phyloP scores from a whole-genome alignment of 352 stramenopile species.

The Phytopythium montanum region DNA sequence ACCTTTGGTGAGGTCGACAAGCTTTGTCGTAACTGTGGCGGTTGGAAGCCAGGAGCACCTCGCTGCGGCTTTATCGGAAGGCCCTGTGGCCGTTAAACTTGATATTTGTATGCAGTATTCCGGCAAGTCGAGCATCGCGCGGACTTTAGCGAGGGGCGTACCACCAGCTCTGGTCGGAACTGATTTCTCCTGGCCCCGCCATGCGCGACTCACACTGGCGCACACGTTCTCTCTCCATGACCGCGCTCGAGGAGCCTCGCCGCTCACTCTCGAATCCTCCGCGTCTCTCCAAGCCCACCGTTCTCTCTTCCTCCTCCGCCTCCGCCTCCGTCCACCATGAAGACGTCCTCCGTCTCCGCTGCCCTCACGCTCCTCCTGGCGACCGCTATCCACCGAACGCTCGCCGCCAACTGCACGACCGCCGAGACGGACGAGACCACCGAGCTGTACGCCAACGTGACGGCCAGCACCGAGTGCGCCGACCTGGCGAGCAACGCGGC shows the following conservation, averaged over 20 bases:
- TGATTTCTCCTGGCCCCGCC: background rate
- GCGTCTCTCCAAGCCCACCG: background rate
- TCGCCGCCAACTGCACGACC: slow-evolving; percentile 16
- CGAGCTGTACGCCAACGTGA: slow-evolving; percentile 13
- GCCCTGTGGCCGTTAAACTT: too few relatives aligned
- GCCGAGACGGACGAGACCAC: slow-evolving; percentile 15
- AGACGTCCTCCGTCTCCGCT: background rate
- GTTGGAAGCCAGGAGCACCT: too few relatives aligned
- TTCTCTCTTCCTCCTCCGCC: background rate
- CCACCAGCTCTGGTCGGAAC: too few relatives aligned
- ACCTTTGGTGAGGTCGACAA: slow-evolving; percentile 30
- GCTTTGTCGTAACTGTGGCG: slow-evolving; percentile 31
- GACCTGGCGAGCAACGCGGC: slow-evolving; percentile 21
- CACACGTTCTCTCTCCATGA: background rate
- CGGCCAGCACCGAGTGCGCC: slow-evolving; percentile 6
- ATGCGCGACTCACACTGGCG: background rate
- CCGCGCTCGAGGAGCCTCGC: background rate
- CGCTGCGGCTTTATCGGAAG: too few relatives aligned
- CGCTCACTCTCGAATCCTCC: background rate
- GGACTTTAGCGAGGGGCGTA: too few relatives aligned
- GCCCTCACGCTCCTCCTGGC: background rate
- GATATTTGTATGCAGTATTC: too few relatives aligned
- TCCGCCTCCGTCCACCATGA: background rate
- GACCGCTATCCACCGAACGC: background rate
- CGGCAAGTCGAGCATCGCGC: too few relatives aligned